Base-by-base conservation (phyloP, 2,329 filamentous ascomycete species). In the Aspergillus costaricaensis region DNA sequence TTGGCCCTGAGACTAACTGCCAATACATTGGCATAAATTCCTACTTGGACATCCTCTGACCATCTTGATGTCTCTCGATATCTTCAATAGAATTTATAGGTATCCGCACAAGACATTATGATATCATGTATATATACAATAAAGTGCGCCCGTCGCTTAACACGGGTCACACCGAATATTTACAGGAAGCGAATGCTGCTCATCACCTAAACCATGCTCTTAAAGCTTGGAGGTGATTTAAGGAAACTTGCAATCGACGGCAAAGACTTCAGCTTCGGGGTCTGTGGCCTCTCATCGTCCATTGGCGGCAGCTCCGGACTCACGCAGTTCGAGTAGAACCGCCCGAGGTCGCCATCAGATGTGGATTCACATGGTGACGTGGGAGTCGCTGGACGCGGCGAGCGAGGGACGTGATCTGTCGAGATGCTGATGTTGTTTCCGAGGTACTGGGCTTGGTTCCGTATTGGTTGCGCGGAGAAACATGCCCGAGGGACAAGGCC, bases 371-470 rank as follows among this genome's bases (percentile, higher is more conserved):
- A 44, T 9, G 53, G 41, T 0, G 53, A 44, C 0, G 38, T 38
- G 23, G 53, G 30, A 5, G 23, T 47, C 1, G 41, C 8, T 3
- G 39, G 44, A 17, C 53, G 39, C 3, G 53, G 53, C 12, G 39
- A 55, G n/a, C 53, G 39, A 6, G 53, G 53, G 6, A 55, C n/a
- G 1, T 41, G n/a, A n/a, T 55, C 53, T 4, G 53, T 55, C 4
- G 53, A 55, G 25, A 55, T 55, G 7, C 27, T 39, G 17, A 55
- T 43, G 23, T 55, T 55, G 39, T 44, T 55, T 39, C 53, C 53
- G 12, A 55, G 41, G n/a, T 55, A 55, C 17, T 47, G 53, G 53
- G 53, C 53, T 47, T 55, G 53, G 53, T 55, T 43, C n/a, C 53
- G 53, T 5, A 55, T 25, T 0, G 53, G 53, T 14, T 55, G 43